Evolutionary conservation across 73 alveolate species (phyloP), one percentile per base, ranked within the genome.

Genomic region (Tetrahymena elliotti): DNA sequence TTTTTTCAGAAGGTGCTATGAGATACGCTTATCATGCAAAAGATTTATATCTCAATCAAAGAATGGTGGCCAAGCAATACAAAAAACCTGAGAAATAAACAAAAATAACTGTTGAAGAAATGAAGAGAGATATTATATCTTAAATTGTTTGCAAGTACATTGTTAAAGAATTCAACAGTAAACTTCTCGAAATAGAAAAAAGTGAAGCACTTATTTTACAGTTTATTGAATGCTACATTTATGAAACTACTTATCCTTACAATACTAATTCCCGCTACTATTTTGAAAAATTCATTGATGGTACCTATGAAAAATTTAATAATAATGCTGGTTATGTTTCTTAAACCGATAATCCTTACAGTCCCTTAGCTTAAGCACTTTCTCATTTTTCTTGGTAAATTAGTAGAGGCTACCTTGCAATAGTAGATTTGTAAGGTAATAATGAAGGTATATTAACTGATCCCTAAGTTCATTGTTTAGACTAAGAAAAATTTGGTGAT

Each of bases 1-100:
- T 97, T 33, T 96, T 96, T 95, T 83, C 94, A 33, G 98, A 96
- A 83, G 98, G 98, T 24, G 97, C 97, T 38, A 94, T 84, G 95
- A 95, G 96, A 93, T 92, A 83, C 33, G 98, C 98, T 18, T 96
- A 93, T 95, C 84, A 93, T 37, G 92, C 93, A 52, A 95, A 92
- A 84, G 98, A 96, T 83, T 47, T 82, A 9, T 54, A 31, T 94
- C 96, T 96, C 27, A 52, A 94, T 18, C 7, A 95, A 94, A 93
- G 82, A 34, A 93, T 93, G 84, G 98, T 96, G 12, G 96, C 95
- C 31, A 96, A 96, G 53, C 47, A 38, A 83, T 88, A 83, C 47
- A 94, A 96, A 33, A 94, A 93, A 31, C 38, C 22, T 68, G 88
- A 68, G n/a, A 68, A 68, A 24, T 24, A 68, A 68, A 24, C 16